phyloP scores from a whole-genome alignment of 345 rosid genomes.

The Syzygium oleosum region DNA sequence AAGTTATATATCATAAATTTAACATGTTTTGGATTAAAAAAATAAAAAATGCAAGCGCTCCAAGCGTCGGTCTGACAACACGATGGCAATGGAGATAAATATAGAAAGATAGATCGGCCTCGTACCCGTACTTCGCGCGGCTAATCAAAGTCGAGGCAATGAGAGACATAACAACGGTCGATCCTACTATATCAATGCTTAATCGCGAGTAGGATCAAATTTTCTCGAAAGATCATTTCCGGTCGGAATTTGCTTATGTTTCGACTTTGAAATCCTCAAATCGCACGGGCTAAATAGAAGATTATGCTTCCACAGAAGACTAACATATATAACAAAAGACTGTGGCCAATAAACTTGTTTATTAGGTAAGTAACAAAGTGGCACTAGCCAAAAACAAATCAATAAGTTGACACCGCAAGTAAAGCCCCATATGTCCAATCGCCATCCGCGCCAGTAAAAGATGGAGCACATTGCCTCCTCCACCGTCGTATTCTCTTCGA shows the following conservation, averaged over 20 bases:
- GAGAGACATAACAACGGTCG: no score
- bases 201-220: accelerated
- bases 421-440: not conserved
- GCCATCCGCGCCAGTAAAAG: not conserved
- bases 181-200: not conserved
- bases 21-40: not conserved
- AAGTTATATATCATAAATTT: not conserved
- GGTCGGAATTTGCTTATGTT: not conserved
- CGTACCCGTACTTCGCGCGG: not conserved
- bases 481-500: not conserved
- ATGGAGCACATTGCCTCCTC: not conserved
- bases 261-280: not conserved
- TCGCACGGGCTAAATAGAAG: not conserved
- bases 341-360: not conserved
- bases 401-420: not conserved
- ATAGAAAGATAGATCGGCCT: accelerated
- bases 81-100: not conserved
- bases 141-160: not conserved
- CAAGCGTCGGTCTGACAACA: accelerated
- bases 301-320: not conserved
- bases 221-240: not conserved
- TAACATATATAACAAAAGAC: no score
- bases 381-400: not conserved
- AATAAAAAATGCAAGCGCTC: not conserved
- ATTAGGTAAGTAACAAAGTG: not conserved